Base-by-base conservation (phyloP, 805 yeast species). In the Teunomyces lycoperdinae region DNA sequence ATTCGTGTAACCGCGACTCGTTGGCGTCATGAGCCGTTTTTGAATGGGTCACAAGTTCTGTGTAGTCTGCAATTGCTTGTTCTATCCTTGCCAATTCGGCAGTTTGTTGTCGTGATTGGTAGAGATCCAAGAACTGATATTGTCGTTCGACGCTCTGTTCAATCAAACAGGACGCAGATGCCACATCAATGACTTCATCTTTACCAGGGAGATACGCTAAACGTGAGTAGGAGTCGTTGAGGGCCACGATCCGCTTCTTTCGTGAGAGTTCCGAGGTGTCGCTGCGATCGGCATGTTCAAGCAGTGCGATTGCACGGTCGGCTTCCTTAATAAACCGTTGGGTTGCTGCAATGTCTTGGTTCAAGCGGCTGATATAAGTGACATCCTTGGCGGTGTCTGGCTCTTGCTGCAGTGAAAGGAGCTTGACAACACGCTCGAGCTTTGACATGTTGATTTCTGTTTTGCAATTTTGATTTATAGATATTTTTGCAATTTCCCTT, bases 171-270 rank as follows among this genome's bases (percentile, higher is more conserved):
- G 63, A 57, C 2, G 71, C 62, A 9, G 60, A 48, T 11, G 67
- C 66, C 11, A 58, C 55, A 5, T 59, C 60, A 16, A 66, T 58
- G 13, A 61, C 62, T 32, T 66, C 71, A 43, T 58, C 61, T 48
- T 63, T 64, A 32, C 57, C 63, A 3, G 65, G 62, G 13, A 51
- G 47, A 43, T 58, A 67, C 2, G 67, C 62, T 2, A 67, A 43
- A 20, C 50, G 58, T 5, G 48, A 45, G 41, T 54, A 60, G 9
- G 59, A 36, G 6, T 54, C 55, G 29, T 49, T 47, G 13, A 58
- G 47, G 4, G 67, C 68, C 29, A 58, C 47, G 4, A 61, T 49
- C 10, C 51, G 46, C 27, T 45, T 45, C 38, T 55, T 53, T 14
- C 13, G 24, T 5, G 35, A n/a, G 16, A 17, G 8, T 24, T 36